phyloP scores from a whole-genome alignment of 2,329 filamentous ascomycete genomes.

The Exophiala viscosa region DNA sequence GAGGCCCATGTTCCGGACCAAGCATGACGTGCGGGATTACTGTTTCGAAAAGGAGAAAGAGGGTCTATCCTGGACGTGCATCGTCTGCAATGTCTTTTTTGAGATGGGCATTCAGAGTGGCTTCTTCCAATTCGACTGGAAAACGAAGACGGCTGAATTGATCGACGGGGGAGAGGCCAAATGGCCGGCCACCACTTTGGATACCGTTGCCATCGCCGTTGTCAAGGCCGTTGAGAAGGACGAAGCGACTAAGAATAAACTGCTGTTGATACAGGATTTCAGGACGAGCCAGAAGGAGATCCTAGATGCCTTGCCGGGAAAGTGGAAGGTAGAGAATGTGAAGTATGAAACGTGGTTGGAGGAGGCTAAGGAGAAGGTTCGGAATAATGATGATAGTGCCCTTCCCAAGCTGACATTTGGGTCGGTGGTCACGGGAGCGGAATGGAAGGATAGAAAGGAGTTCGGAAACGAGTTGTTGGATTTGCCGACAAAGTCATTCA shows the following conservation, averaged over 20 bases:
- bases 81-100: slow-evolving; percentile 35
- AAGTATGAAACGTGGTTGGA: slow-evolving; percentile 15
- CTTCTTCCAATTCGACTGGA: slow-evolving; percentile 46
- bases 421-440: slow-evolving; percentile 10
- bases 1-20: slow-evolving; percentile 30
- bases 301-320: slow-evolving; percentile 28
- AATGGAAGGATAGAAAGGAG: slow-evolving; percentile 14
- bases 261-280: slow-evolving; percentile 46
- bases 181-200: slow-evolving; percentile 50
- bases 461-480: slow-evolving; percentile 16
- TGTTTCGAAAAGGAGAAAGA: slow-evolving; percentile 25
- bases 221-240: slow-evolving; percentile 47
- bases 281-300: slow-evolving; percentile 45
- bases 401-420: slow-evolving; percentile 18
- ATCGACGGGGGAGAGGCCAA: slow-evolving; percentile 48
- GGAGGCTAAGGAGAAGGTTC: slow-evolving; percentile 7
- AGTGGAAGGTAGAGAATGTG: slow-evolving; percentile 18
- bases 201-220: slow-evolving; percentile 47
- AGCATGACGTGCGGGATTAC: slow-evolving; percentile 32
- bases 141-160: slow-evolving; percentile 42
- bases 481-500: slow-evolving; percentile 16
- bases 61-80: slow-evolving; percentile 31
- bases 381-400: slow-evolving; percentile 16
- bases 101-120: slow-evolving; percentile 34
- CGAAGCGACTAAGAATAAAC: slow-evolving; percentile 53